Percentiles rank a stretch among this genome's conserved stretches.
These are phyloP conservation scores for Apiospora hydei DNA, from an alignment of 2,329 filamentous ascomycete genomes.

Conservation along the genomic window DNA sequence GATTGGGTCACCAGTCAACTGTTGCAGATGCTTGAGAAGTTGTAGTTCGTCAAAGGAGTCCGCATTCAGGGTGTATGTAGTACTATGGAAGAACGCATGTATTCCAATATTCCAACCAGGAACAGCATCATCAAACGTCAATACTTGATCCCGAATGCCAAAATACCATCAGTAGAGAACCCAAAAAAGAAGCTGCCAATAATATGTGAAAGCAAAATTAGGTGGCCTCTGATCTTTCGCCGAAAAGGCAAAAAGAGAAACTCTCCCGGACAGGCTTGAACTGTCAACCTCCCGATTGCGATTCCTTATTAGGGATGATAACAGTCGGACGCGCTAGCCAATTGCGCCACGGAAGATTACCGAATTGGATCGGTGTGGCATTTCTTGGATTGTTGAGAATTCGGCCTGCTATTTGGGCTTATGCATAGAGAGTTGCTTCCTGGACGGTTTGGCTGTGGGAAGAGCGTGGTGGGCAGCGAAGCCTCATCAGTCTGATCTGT, in stretches of 20 bases:
- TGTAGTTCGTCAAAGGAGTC: no score
- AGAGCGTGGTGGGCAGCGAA: not conserved
- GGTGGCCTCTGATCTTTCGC: no score
- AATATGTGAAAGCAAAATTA: no score
- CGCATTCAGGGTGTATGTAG: no score
- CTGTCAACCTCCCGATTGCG: conserved; percentile 23
- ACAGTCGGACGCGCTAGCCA: conserved; percentile 66
- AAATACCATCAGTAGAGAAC: no score
- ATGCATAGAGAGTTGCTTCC: not conserved
- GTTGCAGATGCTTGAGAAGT: no score
- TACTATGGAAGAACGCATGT: no score
- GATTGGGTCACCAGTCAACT: no score
- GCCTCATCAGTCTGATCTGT: not conserved
- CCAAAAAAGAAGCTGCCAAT: no score
- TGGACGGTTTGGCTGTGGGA: not conserved
- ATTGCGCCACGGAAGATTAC: conserved; percentile 47
- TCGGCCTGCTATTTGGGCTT: not conserved
- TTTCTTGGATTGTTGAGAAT: not conserved
- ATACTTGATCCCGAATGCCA: no score
- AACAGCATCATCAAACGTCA: no score
- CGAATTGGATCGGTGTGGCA: not conserved
- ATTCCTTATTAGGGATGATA: conserved; percentile 37
- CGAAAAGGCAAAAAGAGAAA: not conserved
- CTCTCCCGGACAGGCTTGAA: conserved; percentile 24
- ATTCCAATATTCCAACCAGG: no score